Base-by-base conservation (phyloP, 305 asterid genomes). In the Ilex paraguariensis region DNA sequence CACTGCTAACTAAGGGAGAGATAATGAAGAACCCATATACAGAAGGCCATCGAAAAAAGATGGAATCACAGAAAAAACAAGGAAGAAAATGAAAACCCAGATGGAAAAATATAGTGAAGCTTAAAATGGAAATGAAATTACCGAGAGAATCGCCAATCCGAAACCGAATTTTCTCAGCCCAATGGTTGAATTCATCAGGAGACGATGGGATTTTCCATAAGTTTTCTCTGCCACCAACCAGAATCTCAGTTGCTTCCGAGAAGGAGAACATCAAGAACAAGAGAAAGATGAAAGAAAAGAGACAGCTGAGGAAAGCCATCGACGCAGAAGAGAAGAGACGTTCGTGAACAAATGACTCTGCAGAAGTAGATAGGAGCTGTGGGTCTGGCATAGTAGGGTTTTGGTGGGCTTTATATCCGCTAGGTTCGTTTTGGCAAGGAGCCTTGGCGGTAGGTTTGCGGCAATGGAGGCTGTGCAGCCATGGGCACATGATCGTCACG, bases 121-220 rank as follows among this genome's bases (percentile, higher is more conserved):
- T 3, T 5, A 7, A 13, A 32, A 60, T 13, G 6, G 13, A 9
- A 21, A 10, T 21, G n/a, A 1, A 7, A 9, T 28, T 74, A 87
- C 96, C 84, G 30, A 88, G 62, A 59, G 75, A 69, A 67, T 87
- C 88, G 9, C 82, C 83, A 67, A 85, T 81, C 17, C n/a, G 50
- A 68, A 85, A 85, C 0, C 96, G 87, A 32, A 1, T 56, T 54
- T 55, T 70, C 3, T 55, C 48, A 49, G 89, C 82, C 96, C 96
- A 88, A n/a, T 68, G 45, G 60, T 63, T 76, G 69, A 69, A 77
- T 51, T 66, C 68, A 21, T 83, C 71, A 9, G 82, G 71, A 17
- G 85, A 68, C 55, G 91, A 63, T 0, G 96, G 94, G 8, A 85
- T 60, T 50, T 70, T 57, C 94, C 91, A 85, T 7, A 69, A 56